Conservation (phyloP, 768 basidiomycete species). For the Suillus weaverae region DNA sequence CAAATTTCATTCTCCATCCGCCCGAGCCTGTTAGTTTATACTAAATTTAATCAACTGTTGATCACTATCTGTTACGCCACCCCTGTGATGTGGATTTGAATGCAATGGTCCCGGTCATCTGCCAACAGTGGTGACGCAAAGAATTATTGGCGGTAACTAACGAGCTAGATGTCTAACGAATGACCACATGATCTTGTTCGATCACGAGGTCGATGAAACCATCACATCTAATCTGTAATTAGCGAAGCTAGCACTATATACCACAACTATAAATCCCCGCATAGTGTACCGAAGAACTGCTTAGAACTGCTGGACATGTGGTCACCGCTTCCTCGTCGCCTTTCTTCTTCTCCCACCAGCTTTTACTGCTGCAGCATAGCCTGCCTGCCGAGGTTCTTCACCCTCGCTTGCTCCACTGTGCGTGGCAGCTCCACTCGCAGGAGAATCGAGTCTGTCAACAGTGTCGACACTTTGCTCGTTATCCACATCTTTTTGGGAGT, state of each 20-base stretch:
- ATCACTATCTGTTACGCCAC: background rate
- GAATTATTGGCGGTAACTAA: background rate
- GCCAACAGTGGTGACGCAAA: background rate
- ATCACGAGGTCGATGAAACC: background rate
- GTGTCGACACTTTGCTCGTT: constrained; percentile 25
- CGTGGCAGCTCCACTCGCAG: constrained; percentile 42
- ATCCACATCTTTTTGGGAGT: constrained; percentile 20
- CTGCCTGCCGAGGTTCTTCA: constrained; percentile 26
- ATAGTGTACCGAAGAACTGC: background rate
- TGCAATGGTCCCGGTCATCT: background rate
- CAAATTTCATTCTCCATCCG: background rate
- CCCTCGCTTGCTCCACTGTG: constrained; percentile 31
- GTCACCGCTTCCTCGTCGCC: constrained; percentile 49
- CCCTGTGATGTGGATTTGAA: background rate
- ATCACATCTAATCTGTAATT: background rate
- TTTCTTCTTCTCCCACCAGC: constrained; percentile 69
- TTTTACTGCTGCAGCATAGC: constrained; percentile 44
- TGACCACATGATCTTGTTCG: background rate
- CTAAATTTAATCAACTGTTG: background rate
- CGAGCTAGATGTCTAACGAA: background rate
- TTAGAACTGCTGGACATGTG: background rate
- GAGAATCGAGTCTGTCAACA: constrained; percentile 46
- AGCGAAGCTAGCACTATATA: background rate
- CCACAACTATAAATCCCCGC: background rate
- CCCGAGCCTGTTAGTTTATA: background rate